Percentiles rank a stretch among this genome's conserved stretches.
These are phyloP conservation scores for Kodamaea kakaduensis DNA, from an alignment of 805 yeast species.

Conservation along the genomic window DNA sequence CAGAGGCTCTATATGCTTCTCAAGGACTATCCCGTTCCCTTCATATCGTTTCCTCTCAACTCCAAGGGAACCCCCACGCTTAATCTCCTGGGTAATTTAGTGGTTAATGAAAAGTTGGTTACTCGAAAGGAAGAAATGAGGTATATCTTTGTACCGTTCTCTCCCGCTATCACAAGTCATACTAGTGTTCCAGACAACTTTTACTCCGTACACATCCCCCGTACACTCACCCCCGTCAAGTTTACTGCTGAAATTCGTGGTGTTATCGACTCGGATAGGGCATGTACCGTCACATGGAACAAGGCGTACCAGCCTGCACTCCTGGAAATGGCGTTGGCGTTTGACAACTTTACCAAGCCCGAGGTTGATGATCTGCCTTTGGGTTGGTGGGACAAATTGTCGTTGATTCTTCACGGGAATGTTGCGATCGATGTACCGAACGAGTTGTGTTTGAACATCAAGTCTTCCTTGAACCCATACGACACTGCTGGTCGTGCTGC, in stretches of 20 bases:
- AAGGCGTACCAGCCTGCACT: conserved; percentile 59
- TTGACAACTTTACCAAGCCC: conserved; percentile 45
- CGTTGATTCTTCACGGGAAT: conserved; percentile 52
- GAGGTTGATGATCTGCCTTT: conserved; percentile 42
- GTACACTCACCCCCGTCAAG: conserved; percentile 64
- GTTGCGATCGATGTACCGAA: conserved; percentile 44
- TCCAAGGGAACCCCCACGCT: conserved; percentile 21
- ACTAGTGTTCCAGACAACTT: conserved; percentile 37
- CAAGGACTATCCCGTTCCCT: conserved; percentile 56
- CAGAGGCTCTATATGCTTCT: conserved; percentile 41
- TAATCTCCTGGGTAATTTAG: conserved; percentile 42
- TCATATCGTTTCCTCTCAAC: conserved; percentile 46
- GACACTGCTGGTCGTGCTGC: conserved; percentile 52
- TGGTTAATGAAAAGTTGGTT: conserved; percentile 54
- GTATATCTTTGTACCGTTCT: conserved; percentile 53
- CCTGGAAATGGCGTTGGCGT: conserved; percentile 43
- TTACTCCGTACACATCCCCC: conserved; percentile 53
- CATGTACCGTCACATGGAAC: conserved; percentile 61
- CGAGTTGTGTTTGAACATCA: conserved; percentile 60
- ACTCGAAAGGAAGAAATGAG: conserved; percentile 42
- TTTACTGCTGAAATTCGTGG: conserved; percentile 48
- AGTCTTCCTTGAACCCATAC: conserved; percentile 58
- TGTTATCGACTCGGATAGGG: conserved; percentile 39
- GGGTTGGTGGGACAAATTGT: conserved; percentile 52
- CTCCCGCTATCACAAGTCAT: conserved; percentile 43